Conservation (phyloP, 352 stramenopile species). For the Pythium pyrilobum region DNA sequence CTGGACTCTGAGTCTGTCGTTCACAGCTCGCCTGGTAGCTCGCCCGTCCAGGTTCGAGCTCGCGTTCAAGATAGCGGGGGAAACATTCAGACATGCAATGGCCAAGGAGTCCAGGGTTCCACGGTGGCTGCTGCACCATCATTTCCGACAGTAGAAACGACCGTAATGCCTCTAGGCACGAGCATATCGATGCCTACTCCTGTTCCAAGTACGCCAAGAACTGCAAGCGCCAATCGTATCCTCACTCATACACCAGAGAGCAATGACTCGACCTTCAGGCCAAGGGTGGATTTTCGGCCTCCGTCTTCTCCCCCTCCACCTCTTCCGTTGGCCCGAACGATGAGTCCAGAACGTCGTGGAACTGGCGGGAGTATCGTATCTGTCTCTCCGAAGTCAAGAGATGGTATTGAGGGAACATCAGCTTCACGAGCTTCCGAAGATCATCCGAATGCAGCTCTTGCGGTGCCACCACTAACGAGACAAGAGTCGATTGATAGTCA, state of each 20-base stretch:
- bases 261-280: not conserved
- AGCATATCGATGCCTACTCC: too few relatives aligned
- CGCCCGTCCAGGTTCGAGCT: too few relatives aligned
- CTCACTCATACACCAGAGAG: not conserved
- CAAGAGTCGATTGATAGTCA: conserved; percentile 8
- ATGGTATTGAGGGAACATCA: not conserved
- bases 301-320: conserved; percentile 22
- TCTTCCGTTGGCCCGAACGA: conserved; percentile 14
- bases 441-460: not conserved
- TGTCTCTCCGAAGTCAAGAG: not conserved
- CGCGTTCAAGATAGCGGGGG: too few relatives aligned
- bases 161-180: too few relatives aligned
- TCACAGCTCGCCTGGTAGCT: too few relatives aligned
- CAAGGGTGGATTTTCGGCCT: conserved; percentile 14
- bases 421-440: too few relatives aligned
- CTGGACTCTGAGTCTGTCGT: too few relatives aligned
- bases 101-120: too few relatives aligned
- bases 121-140: too few relatives aligned
- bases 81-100: too few relatives aligned
- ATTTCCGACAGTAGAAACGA: too few relatives aligned
- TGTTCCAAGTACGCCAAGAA: too few relatives aligned
- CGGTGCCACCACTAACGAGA: not conserved
- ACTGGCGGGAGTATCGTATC: not conserved
- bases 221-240: not conserved
- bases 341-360: conserved; percentile 2